Percentiles rank a stretch among this genome's conserved stretches.
phyloP scores from a whole-genome alignment of 2,329 filamentous ascomycete species.

The Epichloe gansuensis region DNA sequence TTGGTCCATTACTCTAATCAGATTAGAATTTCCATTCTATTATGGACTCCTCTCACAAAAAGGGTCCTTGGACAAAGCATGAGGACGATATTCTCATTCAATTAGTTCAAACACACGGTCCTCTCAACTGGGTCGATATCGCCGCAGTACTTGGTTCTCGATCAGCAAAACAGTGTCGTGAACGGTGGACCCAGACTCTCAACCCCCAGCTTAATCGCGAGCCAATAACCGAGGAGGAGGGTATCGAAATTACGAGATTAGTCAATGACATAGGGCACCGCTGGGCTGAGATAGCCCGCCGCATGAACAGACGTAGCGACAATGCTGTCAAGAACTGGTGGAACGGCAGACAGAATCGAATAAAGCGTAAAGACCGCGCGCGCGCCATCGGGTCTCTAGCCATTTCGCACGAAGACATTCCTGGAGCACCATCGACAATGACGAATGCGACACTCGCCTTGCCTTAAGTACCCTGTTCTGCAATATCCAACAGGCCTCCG shows the following conservation, averaged over 20 bases:
- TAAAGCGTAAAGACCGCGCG: constrained; percentile 30
- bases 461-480: background rate
- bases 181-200: constrained; percentile 87
- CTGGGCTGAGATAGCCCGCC: constrained; percentile 85
- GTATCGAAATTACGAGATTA: constrained; percentile 59
- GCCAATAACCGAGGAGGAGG: constrained; percentile 60
- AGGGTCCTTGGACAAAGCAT: constrained; percentile 71
- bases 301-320: constrained; percentile 73
- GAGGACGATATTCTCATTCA: constrained; percentile 62
- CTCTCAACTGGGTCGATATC: constrained; percentile 85
- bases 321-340: constrained; percentile 98
- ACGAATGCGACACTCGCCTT: background rate
- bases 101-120: constrained; percentile 58
- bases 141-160: constrained; percentile 61
- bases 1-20: background rate
- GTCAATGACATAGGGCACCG: constrained; percentile 70
- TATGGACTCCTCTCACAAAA: constrained; percentile 18
- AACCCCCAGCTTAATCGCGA: constrained; percentile 63
- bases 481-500: no score
- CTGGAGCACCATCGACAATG: background rate
- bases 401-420: background rate
- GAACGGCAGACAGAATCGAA: constrained; percentile 84
- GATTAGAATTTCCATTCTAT: background rate
- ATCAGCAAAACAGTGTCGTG: constrained; percentile 87
- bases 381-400: background rate